Evolutionary conservation across 1,284 basidiomycete genomes (phyloP), one percentile per base, ranked within the genome.

Genomic region (Boletus albobrunnescens): DNA sequence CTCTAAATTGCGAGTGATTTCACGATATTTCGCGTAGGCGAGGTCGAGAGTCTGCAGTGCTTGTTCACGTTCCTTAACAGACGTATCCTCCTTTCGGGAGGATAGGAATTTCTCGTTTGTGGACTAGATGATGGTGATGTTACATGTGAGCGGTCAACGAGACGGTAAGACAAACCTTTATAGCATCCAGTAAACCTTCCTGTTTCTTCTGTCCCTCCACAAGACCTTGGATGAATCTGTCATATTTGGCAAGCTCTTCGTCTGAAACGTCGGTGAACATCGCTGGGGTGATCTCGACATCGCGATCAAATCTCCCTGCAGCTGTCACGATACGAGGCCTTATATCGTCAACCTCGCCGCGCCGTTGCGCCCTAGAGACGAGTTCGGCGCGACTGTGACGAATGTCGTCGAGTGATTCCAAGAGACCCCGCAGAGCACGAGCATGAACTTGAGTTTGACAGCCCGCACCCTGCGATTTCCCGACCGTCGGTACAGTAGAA

Each of bases 241-340:
- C 86, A 56, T 91, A 96, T 68, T 94, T 94, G 1, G 74, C 73
- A 44, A 97, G 67, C 54, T 89, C 85, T 51, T 82, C 76, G 47
- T 94, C 87, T 24, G 88, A 81, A 13, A 91, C 72, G 50, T 86
- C 83, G 59, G 93, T 88, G 60, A 95, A 94, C 82, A 87, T 87
- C 20, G 83, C 84, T 1, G 92, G 84, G 43, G 82, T 79, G 13
- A 92, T 81, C 59, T 91, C 85, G 2, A 78, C 77, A 61, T 86
- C 78, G 9, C 79, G 71, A 60, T 82, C 77, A 54, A 87, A 73
- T 4, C 76, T 76, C 32, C 75, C 71, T 1, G 89, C 84, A 36
- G 83, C 83, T 46, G 75, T 77, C 55, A 88, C 60, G 24, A 98
- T 82, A 2, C 81, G 75, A 3, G 79, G 72, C 7, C 80, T 77